A percentile compares a stretch with the other conserved stretches of the same genome.
Conservation (phyloP, 257 asterid genomes). For the Nicotiana sylvestris region DNA sequence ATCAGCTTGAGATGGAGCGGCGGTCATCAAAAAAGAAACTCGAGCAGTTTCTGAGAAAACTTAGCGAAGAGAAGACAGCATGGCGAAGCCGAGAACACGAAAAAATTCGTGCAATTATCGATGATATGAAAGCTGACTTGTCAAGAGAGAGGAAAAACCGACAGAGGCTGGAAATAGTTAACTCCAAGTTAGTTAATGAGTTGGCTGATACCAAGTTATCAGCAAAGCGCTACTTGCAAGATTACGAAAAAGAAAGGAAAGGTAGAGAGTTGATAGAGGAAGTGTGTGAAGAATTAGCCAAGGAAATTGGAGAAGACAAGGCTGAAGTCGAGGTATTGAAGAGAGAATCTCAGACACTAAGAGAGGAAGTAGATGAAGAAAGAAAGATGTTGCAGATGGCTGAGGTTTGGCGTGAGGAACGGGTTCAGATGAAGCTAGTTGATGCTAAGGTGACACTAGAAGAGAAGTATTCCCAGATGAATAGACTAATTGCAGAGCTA, state of each 20-base stretch:
- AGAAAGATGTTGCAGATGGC: constrained; percentile 78
- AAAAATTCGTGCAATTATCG: constrained; percentile 52
- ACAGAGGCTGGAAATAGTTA: constrained; percentile 51
- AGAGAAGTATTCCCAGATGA: constrained; percentile 57
- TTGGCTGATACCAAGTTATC: constrained; percentile 52
- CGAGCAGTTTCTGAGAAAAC: constrained; percentile 59
- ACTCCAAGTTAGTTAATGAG: constrained; percentile 56
- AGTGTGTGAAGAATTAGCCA: constrained; percentile 73
- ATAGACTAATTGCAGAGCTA: constrained; percentile 40
- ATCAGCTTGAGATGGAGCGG: constrained; percentile 53
- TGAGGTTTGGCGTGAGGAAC: constrained; percentile 80
- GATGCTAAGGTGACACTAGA: constrained; percentile 72
- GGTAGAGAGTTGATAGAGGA: constrained; percentile 62
- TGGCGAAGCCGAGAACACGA: constrained; percentile 68
- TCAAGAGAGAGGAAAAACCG: constrained; percentile 51
- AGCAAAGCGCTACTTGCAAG: constrained; percentile 51
- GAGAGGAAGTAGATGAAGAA: constrained; percentile 69
- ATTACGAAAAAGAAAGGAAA: constrained; percentile 56
- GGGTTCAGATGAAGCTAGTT: constrained; percentile 64
- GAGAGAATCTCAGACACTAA: constrained; percentile 42
- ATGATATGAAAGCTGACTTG: constrained; percentile 49
- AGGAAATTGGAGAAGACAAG: constrained; percentile 63
- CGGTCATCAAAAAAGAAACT: constrained; percentile 56
- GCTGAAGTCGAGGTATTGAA: constrained; percentile 56
- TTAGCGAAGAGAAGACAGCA: constrained; percentile 56